These are phyloP conservation scores for Phytophthora hybrid DNA, from an alignment of 352 stramenopile genomes.

Conservation along the genomic window DNA sequence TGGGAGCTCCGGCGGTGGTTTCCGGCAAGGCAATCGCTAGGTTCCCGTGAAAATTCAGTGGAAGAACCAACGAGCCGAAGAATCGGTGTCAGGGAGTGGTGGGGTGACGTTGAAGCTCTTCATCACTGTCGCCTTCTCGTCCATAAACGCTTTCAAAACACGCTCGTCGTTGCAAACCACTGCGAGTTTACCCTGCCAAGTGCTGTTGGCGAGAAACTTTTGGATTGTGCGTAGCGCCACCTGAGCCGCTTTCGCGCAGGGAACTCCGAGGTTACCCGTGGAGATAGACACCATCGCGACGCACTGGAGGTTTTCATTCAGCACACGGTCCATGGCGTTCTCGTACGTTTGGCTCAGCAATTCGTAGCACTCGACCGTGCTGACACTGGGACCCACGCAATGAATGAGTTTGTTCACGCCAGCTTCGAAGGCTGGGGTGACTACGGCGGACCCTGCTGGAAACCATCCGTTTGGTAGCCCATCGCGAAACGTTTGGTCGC, in stretches of 20 bases:
- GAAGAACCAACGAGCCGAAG: slow-evolving; percentile 21
- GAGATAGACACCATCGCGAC: slow-evolving; percentile 62
- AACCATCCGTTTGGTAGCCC: slow-evolving; percentile 18
- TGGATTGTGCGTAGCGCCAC: slow-evolving; percentile 47
- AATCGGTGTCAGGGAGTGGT: slow-evolving; percentile 19
- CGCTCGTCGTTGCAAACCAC: slow-evolving; percentile 51
- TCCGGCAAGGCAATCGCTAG: neutral
- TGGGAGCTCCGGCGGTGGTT: too few species aligned
- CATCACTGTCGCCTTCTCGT: slow-evolving; percentile 27
- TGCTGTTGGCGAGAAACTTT: slow-evolving; percentile 44
- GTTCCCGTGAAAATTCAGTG: neutral
- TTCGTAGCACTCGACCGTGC: slow-evolving; percentile 21
- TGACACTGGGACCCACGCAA: slow-evolving; percentile 49
- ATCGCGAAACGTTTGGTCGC: slow-evolving; percentile 30
- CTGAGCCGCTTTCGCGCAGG: slow-evolving; percentile 32
- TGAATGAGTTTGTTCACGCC: slow-evolving; percentile 58
- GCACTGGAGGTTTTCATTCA: slow-evolving; percentile 46
- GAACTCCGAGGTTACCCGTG: slow-evolving; percentile 58
- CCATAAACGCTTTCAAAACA: slow-evolving; percentile 37
- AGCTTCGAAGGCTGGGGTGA: slow-evolving; percentile 54
- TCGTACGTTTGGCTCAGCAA: slow-evolving; percentile 33
- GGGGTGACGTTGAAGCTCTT: slow-evolving; percentile 45
- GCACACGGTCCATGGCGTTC: slow-evolving; percentile 33
- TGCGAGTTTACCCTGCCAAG: slow-evolving; percentile 47
- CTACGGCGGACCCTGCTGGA: slow-evolving; percentile 31